Evolutionary conservation across 352 stramenopile species (phyloP), one percentile per base, ranked within the genome.

Genomic region (Phytophthora melonis): DNA sequence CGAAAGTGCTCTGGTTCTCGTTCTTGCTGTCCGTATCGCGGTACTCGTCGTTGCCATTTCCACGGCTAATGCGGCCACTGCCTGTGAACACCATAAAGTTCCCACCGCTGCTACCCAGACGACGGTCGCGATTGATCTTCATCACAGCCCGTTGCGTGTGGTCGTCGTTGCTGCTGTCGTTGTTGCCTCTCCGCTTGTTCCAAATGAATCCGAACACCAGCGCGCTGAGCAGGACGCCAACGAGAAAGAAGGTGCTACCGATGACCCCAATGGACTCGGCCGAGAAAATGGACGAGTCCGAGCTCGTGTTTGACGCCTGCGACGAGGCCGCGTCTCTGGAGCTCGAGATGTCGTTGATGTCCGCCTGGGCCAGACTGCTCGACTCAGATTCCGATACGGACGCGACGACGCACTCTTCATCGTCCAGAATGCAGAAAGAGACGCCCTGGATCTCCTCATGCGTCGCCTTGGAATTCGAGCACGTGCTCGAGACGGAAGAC

Each of bases 1-100:
- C 82, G 65, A 90, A 90, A 5, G 87, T 80, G 74, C 83, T 92
- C 53, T 77, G 82, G 41, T 68, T 80, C 16, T 79, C 75, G 27
- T 68, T 78, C 47, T 88, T 82, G 25, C 85, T 84, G 49, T 90
- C 80, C 0, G 70, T 70, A 21, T 81, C 77, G 23, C 25, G 49
- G 27, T 79, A 74, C 2, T 75, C 69, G 11, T 81, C 80, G 23
- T 74, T 77, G n/a, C 78, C 54, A 34, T 58, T 73, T 3, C 25
- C 68, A 34, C 74, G 76, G 21, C 52, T 82, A 52, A 63, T 73
- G 54, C 55, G 67, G 41, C 58, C 85, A 70, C 43, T 82, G 59
- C 36, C 66, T 41, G 56, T 79, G 58, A 66, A 81, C 0, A 76
- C 70, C 50, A 84, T 61, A 19, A 81, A 68, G 56, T 80, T 80